Conservation (phyloP, 2,329 filamentous ascomycete genomes). For the Paraconiothyrium sp. region DNA sequence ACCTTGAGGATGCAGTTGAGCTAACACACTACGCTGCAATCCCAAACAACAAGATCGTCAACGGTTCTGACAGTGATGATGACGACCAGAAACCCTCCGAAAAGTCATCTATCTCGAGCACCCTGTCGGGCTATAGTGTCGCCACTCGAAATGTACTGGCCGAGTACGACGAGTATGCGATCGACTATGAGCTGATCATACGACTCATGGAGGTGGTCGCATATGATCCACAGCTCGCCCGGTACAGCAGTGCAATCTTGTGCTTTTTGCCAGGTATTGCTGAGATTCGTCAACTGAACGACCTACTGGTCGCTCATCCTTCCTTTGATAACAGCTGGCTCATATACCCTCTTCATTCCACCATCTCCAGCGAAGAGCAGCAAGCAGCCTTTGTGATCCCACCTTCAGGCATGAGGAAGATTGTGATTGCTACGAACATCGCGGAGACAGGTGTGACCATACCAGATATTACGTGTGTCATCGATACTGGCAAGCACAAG, state of each 20-base stretch:
- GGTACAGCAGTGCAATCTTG: conserved; percentile 90
- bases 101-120: conserved; percentile 68
- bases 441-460: conserved; percentile 99
- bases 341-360: conserved; percentile 90
- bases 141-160: conserved; percentile 78
- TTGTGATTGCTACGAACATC: conserved; percentile 97
- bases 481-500: conserved; percentile 96
- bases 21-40: conserved; percentile 73
- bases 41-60: conserved; percentile 57
- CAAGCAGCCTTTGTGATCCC: conserved; percentile 91
- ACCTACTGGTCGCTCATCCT: conserved; percentile 80
- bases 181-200: conserved; percentile 87
- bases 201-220: conserved; percentile 82
- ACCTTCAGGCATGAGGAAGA: conserved; percentile 83
- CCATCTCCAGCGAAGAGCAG: conserved; percentile 95
- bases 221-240: conserved; percentile 69
- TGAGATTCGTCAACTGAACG: conserved; percentile 89
- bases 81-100: conserved; percentile 59
- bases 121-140: conserved; percentile 76
- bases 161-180: conserved; percentile 87
- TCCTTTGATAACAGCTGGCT: conserved; percentile 81
- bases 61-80: conserved; percentile 58
- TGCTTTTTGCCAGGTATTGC: conserved; percentile 94
- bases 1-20: conserved; percentile 92
- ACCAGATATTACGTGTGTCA: conserved; percentile 94